Percentiles rank a stretch among this genome's conserved stretches.
Evolutionary conservation across 495 filamentous ascomycete species (phyloP).

Genomic region (Penicillium turbatum): DNA sequence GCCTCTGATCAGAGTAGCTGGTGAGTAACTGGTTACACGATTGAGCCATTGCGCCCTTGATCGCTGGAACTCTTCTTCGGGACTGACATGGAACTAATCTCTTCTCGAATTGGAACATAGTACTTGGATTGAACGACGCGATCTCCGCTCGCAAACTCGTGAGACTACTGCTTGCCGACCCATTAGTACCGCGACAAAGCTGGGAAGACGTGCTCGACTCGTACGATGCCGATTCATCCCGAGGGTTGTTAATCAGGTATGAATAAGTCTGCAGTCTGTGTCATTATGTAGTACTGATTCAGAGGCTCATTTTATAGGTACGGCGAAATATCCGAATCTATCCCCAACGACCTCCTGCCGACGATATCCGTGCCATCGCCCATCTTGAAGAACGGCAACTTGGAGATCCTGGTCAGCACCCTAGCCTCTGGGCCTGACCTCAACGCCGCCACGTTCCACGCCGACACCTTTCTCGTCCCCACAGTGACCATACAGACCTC

Average conservation of each 20-base stretch:
- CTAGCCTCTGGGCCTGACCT: constrained; percentile 40
- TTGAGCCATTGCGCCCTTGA: not conserved
- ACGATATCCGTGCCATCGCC: constrained; percentile 64
- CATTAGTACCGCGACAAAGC: constrained; percentile 54
- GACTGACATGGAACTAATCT: constrained; percentile 3
- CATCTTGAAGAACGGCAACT: constrained; percentile 58
- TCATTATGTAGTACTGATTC: not conserved
- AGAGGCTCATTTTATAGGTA: constrained; percentile 35
- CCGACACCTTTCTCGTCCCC: constrained; percentile 62
- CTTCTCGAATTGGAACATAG: constrained; percentile 23
- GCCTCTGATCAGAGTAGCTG: constrained; percentile 67
- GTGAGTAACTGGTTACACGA: constrained; percentile 28
- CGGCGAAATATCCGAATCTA: constrained; percentile 44
- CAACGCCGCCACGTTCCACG: constrained; percentile 47
- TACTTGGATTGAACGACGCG: constrained; percentile 49
- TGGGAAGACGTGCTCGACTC: constrained; percentile 69
- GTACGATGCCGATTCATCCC: constrained; percentile 38
- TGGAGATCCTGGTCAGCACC: constrained; percentile 75
- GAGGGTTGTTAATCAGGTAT: constrained; percentile 57
- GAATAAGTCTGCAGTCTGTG: not conserved
- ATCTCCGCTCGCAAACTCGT: constrained; percentile 57
- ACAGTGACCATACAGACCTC: constrained; percentile 64
- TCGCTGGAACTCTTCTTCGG: not conserved
- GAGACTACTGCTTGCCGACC: constrained; percentile 70
- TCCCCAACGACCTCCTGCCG: constrained; percentile 46